Evolutionary conservation across 768 basidiomycete genomes (phyloP).

Genomic region (Boletus rubescentipes): DNA sequence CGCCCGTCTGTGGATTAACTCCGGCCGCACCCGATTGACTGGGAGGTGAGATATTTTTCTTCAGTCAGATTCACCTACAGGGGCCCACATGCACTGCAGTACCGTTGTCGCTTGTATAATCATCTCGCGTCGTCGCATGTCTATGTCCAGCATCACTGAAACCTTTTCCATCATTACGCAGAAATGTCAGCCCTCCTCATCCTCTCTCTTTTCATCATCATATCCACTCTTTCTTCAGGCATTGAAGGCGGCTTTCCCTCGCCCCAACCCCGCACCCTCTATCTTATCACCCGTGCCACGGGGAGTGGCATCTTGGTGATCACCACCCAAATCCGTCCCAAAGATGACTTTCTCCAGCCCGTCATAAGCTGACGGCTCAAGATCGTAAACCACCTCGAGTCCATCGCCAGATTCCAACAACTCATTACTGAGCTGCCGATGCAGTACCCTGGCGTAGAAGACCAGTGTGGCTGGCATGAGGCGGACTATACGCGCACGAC

Average conservation of each 20-base stretch:
- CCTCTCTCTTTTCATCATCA: neutral
- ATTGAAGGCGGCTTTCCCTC: conserved; percentile 64
- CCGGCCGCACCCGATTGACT: too few species aligned
- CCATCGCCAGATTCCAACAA: conserved; percentile 41
- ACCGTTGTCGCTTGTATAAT: too few species aligned
- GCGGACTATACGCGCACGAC: conserved; percentile 13
- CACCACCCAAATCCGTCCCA: conserved; percentile 44
- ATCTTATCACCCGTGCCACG: conserved; percentile 45
- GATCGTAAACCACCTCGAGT: conserved; percentile 1
- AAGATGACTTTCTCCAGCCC: conserved; percentile 51
- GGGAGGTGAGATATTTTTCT: too few species aligned
- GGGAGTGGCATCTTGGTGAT: conserved; percentile 42
- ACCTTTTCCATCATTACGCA: conserved; percentile 2
- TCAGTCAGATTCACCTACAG: too few species aligned
- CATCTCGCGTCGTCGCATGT: too few species aligned
- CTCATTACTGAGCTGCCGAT: conserved; percentile 53
- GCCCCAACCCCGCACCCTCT: conserved; percentile 55
- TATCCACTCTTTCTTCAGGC: neutral
- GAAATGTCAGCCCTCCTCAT: neutral
- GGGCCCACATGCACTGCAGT: too few species aligned
- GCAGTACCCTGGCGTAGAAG: conserved; percentile 51
- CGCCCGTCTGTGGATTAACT: too few species aligned
- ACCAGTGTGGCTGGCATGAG: conserved; percentile 67
- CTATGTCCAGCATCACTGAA: neutral
- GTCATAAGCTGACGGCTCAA: conserved; percentile 39